Percentiles rank a stretch among this genome's conserved stretches.
Evolutionary conservation across 345 rosid genomes (phyloP).

Genomic region (Raphanus raphanistrum): DNA sequence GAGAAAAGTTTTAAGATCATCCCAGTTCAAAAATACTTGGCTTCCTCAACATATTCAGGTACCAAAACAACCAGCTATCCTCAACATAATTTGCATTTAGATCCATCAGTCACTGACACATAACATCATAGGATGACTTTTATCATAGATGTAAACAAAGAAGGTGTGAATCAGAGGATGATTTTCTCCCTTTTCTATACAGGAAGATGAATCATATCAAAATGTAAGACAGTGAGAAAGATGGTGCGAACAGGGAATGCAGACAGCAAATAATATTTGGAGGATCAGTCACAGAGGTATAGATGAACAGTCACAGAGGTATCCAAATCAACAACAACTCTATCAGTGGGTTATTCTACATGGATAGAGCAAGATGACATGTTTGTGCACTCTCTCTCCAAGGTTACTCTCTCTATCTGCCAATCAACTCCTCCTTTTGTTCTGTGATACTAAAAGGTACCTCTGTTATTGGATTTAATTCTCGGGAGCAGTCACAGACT

Average conservation of each 20-base stretch:
- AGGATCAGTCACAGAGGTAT: too few species aligned
- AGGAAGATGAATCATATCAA: neutral
- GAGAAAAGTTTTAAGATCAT: neutral
- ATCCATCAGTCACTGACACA: neutral
- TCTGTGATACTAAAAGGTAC: too few species aligned
- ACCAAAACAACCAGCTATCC: neutral
- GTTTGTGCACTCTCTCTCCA: too few species aligned
- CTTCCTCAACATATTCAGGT: neutral
- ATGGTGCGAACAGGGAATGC: neutral
- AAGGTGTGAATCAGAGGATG: neutral
- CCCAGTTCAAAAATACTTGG: neutral
- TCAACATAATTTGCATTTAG: neutral
- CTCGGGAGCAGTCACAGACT: conserved; percentile 87
- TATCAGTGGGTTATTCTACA: neutral
- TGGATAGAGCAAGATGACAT: too few species aligned
- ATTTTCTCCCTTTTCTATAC: neutral
- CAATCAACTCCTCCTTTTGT: too few species aligned
- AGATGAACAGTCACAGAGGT: too few species aligned
- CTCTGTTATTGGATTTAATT: conserved; percentile 4
- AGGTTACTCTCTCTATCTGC: conserved; percentile 25
- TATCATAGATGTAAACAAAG: neutral
- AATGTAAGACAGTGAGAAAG: neutral
- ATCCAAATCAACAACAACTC: neutral
- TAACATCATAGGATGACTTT: neutral
- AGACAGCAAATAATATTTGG: too few species aligned